A percentile compares a stretch with the other conserved stretches of the same genome.
Conservation (phyloP, 352 stramenopile species). For the Thalassiosira sp. region DNA sequence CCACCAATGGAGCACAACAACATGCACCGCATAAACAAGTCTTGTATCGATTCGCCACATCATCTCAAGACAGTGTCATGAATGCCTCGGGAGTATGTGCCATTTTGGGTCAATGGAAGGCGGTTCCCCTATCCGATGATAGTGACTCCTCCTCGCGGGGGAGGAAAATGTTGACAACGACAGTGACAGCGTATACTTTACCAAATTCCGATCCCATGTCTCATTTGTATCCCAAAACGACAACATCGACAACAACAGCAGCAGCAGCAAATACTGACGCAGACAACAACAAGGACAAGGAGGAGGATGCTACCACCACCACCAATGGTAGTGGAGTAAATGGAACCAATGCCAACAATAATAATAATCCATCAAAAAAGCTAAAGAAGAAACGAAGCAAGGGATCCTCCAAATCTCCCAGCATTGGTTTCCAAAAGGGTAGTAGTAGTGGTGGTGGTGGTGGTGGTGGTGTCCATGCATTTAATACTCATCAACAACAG, state of each 20-base stretch:
- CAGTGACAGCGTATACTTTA: conserved; percentile 56
- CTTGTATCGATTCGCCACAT: conserved; percentile 70
- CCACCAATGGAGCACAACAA: not conserved
- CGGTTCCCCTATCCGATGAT: conserved; percentile 12
- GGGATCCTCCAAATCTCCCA: not conserved
- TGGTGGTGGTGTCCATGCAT: too few relatives aligned
- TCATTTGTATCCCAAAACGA: conserved; percentile 36
- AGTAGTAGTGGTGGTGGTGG: too few relatives aligned
- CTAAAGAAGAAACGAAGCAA: not conserved
- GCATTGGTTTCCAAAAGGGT: not conserved
- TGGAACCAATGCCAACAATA: too few relatives aligned
- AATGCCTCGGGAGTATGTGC: conserved; percentile 57
- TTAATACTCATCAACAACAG: too few relatives aligned
- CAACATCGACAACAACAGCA: not conserved
- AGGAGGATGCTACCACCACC: not conserved
- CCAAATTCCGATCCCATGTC: conserved; percentile 50
- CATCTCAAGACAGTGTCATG: conserved; percentile 38
- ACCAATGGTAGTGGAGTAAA: too few relatives aligned
- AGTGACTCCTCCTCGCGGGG: too few relatives aligned
- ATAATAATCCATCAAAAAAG: too few relatives aligned
- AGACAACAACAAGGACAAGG: not conserved
- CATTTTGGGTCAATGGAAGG: conserved; percentile 53
- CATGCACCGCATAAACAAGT: conserved; percentile 39
- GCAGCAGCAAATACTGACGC: not conserved
- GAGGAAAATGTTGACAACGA: conserved; percentile 47